Evolutionary conservation across 495 filamentous ascomycete genomes (phyloP).

Genomic region (Penicillium lagena): DNA sequence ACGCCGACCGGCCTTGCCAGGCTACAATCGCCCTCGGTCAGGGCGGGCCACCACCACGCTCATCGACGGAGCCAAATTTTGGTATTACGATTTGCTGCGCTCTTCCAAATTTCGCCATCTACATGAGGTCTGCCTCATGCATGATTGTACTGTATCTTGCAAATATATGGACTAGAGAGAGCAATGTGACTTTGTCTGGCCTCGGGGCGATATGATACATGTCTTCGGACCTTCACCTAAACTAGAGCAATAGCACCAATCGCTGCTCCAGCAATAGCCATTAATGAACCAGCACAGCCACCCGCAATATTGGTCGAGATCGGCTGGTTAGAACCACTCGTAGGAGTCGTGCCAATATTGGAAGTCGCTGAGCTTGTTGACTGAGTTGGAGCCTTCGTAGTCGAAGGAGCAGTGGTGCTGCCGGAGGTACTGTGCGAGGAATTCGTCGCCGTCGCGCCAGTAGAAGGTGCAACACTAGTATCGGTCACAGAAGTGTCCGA

Average conservation of each 20-base stretch:
- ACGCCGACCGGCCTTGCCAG: no score
- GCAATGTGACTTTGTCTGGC: no score
- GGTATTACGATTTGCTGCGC: no score
- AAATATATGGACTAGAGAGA: no score
- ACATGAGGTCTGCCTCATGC: no score
- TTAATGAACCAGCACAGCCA: constrained; percentile 6
- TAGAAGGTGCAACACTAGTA: not conserved
- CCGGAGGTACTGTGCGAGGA: not conserved
- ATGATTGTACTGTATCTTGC: no score
- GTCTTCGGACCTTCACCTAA: not conserved
- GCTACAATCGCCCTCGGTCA: no score
- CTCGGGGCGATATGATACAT: no score
- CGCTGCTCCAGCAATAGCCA: constrained; percentile 26
- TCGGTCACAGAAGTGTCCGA: not conserved
- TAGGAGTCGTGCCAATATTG: not conserved
- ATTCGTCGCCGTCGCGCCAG: constrained; percentile 3
- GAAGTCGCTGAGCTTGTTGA: not conserved
- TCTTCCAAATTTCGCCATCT: no score
- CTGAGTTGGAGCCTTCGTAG: constrained; percentile 10
- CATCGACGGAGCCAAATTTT: no score
- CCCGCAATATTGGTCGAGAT: constrained; percentile 4
- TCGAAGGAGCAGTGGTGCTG: constrained; percentile 3
- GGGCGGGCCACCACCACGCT: no score
- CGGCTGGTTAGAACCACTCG: not conserved
- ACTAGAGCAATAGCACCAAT: constrained; percentile 18